Evolutionary conservation across 2,329 filamentous ascomycete species (phyloP).

Genomic region (Aspergillus pseudoterreus): DNA sequence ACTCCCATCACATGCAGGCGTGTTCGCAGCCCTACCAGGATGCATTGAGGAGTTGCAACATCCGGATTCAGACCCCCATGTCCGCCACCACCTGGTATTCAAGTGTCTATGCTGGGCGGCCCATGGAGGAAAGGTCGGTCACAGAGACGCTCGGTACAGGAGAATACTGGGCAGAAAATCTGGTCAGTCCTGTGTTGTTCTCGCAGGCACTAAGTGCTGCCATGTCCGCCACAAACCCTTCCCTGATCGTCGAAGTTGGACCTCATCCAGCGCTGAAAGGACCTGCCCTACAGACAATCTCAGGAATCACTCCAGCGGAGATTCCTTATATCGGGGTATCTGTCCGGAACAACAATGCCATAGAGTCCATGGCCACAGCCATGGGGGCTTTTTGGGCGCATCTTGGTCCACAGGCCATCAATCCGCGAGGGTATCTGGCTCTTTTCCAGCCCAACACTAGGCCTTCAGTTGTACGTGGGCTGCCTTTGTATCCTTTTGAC

Average conservation of each 20-base stretch:
- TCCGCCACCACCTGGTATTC: slow-evolving; percentile 25
- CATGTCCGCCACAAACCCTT: slow-evolving; percentile 28
- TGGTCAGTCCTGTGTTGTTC: slow-evolving; percentile 33
- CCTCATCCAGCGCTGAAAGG: slow-evolving; percentile 23
- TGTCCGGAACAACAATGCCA: neutral
- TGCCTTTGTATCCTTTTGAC: slow-evolving; percentile 4
- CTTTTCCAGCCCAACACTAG: neutral
- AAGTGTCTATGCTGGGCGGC: slow-evolving; percentile 24
- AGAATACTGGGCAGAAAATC: slow-evolving; percentile 36
- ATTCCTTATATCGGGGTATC: neutral
- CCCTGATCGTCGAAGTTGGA: slow-evolving; percentile 20
- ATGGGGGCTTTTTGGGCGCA: neutral
- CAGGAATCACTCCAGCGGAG: neutral
- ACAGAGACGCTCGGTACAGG: too few species aligned
- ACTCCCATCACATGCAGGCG: slow-evolving; percentile 42
- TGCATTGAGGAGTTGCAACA: slow-evolving; percentile 14
- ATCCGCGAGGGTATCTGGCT: too few species aligned
- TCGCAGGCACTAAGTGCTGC: slow-evolving; percentile 17
- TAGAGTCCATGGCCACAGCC: neutral
- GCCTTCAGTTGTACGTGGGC: neutral
- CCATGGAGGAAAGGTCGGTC: slow-evolving; percentile 20
- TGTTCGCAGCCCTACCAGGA: slow-evolving; percentile 28
- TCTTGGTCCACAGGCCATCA: neutral
- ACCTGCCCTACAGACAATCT: slow-evolving; percentile 15
- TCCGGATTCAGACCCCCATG: neutral